Conservation (phyloP, 345 rosid species). For the Camelina laxa region DNA sequence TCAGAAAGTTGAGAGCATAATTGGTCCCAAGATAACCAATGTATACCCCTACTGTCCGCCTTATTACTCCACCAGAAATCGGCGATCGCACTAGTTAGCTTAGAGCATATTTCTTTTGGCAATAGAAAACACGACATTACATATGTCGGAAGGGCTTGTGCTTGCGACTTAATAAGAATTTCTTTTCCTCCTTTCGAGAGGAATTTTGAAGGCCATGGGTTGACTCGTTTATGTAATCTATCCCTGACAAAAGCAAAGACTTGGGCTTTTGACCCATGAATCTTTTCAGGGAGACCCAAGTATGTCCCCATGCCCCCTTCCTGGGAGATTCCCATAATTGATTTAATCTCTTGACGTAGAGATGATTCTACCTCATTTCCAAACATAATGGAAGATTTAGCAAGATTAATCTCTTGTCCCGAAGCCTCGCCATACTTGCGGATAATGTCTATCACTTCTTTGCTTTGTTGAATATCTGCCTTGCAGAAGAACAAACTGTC, state of each 20-base stretch:
- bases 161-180: not conserved
- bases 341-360: not conserved
- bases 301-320: not conserved
- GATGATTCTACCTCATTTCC: not conserved
- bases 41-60: not conserved
- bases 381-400: not conserved
- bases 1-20: not conserved
- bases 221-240: accelerated
- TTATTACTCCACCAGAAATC: not conserved
- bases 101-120: not conserved
- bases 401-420: not conserved
- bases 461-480: too few relatives aligned
- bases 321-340: accelerated
- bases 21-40: not conserved
- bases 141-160: not conserved
- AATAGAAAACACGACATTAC: not conserved
- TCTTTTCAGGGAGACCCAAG: not conserved
- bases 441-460: too few relatives aligned
- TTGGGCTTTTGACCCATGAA: not conserved
- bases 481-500: too few relatives aligned
- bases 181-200: not conserved
- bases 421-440: not conserved
- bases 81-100: not conserved
- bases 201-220: not conserved
- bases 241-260: not conserved